Evolutionary conservation across 768 basidiomycete species (phyloP).

Genomic region (Pulveroboletus ravenelii): DNA sequence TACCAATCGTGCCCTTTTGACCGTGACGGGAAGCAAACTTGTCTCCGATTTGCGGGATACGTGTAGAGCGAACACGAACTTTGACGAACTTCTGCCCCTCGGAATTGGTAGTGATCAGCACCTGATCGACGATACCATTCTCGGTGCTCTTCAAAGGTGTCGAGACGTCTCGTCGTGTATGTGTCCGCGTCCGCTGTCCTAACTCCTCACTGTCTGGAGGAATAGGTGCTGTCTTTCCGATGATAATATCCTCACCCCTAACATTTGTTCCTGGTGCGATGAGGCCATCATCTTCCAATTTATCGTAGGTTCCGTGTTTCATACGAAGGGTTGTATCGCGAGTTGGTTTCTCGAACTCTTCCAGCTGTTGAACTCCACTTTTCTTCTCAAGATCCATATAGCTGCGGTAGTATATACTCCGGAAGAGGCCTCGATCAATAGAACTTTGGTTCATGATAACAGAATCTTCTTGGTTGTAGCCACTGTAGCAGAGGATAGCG

Average conservation of each 20-base stretch:
- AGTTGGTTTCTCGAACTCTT: conserved; percentile 96
- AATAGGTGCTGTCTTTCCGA: conserved; percentile 97
- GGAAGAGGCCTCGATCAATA: conserved; percentile 96
- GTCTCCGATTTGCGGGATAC: conserved; percentile 97
- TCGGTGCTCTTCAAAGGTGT: conserved; percentile 98
- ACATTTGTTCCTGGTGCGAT: conserved; percentile 96
- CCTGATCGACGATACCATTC: conserved; percentile 96
- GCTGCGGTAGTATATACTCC: conserved; percentile 96
- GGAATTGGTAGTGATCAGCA: conserved; percentile 91
- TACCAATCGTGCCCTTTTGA: conserved; percentile 99
- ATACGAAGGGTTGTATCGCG: conserved; percentile 90
- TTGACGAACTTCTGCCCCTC: conserved; percentile 99
- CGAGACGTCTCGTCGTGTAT: conserved; percentile 93
- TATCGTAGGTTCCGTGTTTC: conserved; percentile 99
- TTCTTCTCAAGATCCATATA: conserved; percentile 99
- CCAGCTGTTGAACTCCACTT: conserved; percentile 83
- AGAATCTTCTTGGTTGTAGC: conserved; percentile 99
- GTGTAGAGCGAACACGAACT: conserved; percentile 91
- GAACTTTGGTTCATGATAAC: conserved; percentile 99
- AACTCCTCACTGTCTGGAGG: conserved; percentile 96
- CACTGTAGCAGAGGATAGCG: conserved; percentile 96
- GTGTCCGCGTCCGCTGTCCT: conserved; percentile 89
- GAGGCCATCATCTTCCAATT: conserved; percentile 92
- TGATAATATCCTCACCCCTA: conserved; percentile 96
- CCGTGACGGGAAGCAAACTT: conserved; percentile 99